Evolutionary conservation across 305 asterid species (phyloP).

Genomic region (Fraxinus sp.): DNA sequence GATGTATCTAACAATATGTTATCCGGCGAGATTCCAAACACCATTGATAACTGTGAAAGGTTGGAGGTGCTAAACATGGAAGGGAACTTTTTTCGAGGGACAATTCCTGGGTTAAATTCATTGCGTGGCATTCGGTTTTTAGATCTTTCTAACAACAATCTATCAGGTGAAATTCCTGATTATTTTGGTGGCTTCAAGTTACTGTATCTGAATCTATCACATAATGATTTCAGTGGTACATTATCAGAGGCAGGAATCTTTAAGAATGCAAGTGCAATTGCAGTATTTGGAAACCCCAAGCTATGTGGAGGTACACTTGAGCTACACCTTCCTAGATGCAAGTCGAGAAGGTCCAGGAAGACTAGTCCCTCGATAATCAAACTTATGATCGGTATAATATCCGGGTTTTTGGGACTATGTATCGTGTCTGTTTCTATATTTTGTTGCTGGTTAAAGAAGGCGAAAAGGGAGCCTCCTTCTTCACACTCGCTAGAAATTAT

Average conservation of each 20-base stretch:
- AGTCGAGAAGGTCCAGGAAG: neutral
- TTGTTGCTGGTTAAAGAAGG: neutral
- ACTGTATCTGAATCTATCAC: slow-evolving; percentile 25
- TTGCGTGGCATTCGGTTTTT: slow-evolving; percentile 24
- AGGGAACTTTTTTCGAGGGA: slow-evolving; percentile 25
- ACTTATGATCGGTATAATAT: neutral
- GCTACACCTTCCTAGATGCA: slow-evolving; percentile 23
- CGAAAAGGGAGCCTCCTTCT: neutral
- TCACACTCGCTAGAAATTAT: neutral
- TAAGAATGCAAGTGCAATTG: slow-evolving; percentile 18
- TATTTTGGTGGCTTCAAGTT: slow-evolving; percentile 21
- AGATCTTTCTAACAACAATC: slow-evolving; percentile 26
- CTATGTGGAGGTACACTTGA: slow-evolving; percentile 36
- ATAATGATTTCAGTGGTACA: slow-evolving; percentile 30
- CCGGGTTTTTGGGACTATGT: slow-evolving; percentile 10
- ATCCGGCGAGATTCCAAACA: slow-evolving; percentile 25
- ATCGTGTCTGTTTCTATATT: neutral
- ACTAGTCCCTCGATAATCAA: neutral
- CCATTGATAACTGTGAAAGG: slow-evolving; percentile 25
- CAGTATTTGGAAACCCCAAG: slow-evolving; percentile 25
- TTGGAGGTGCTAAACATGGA: slow-evolving; percentile 20
- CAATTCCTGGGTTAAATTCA: slow-evolving; percentile 23
- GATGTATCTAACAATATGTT: slow-evolving; percentile 28
- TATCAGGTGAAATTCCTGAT: slow-evolving; percentile 29
- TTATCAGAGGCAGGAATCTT: slow-evolving; percentile 24